These are phyloP conservation scores for Diaporthe velutina DNA, from an alignment of 2,329 filamentous ascomycete genomes.

Conservation along the genomic window DNA sequence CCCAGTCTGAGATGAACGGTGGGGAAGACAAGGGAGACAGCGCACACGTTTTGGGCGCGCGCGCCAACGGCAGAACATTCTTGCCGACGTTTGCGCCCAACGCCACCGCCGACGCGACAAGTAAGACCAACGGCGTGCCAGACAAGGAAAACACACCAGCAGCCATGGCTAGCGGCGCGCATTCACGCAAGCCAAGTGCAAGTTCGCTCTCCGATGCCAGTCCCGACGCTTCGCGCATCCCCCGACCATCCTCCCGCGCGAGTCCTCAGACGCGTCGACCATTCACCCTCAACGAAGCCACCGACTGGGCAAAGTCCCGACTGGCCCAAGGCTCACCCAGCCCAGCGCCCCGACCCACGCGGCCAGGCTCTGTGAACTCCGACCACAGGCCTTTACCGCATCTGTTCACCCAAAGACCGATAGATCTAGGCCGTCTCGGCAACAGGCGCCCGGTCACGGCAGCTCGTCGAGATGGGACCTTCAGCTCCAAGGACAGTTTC, in stretches of 20 bases:
- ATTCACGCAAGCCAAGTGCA: slow-evolving; percentile 44
- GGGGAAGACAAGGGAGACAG: slow-evolving; percentile 41
- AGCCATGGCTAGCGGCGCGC: slow-evolving; percentile 34
- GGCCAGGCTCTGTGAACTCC: slow-evolving; percentile 38
- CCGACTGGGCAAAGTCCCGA: slow-evolving; percentile 52
- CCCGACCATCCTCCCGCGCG: slow-evolving; percentile 43
- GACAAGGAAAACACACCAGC: slow-evolving; percentile 20
- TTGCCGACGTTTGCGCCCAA: slow-evolving; percentile 52
- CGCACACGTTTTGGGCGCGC: slow-evolving; percentile 40
- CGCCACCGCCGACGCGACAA: slow-evolving; percentile 34
- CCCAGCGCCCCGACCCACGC: slow-evolving; percentile 62
- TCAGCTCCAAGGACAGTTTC: slow-evolving; percentile 38
- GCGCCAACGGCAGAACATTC: slow-evolving; percentile 44
- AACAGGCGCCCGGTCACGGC: slow-evolving; percentile 33
- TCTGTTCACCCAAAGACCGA: slow-evolving; percentile 43
- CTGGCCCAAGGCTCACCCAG: slow-evolving; percentile 62
- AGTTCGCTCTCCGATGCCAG: slow-evolving; percentile 43
- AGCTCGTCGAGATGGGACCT: slow-evolving; percentile 36
- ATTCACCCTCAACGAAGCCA: slow-evolving; percentile 59
- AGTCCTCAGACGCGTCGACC: slow-evolving; percentile 45
- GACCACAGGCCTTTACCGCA: slow-evolving; percentile 22
- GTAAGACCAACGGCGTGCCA: slow-evolving; percentile 41
- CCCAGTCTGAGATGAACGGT: slow-evolving; percentile 44
- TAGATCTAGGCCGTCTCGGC: slow-evolving; percentile 43
- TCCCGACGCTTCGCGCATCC: slow-evolving; percentile 47